Base-by-base conservation (phyloP, 345 rosid species). In the Turnera subulata region DNA sequence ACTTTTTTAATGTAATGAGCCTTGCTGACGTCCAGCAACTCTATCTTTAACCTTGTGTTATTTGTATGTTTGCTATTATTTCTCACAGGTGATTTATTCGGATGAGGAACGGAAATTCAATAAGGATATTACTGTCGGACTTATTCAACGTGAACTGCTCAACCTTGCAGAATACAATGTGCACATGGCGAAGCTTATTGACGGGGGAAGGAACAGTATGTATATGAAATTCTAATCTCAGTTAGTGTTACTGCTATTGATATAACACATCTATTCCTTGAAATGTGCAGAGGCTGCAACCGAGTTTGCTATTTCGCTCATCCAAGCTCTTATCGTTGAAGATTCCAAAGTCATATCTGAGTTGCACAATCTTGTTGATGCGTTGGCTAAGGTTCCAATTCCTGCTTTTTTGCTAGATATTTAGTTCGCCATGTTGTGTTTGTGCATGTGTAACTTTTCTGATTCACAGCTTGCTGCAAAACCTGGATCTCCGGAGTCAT, bases 151-250 rank as follows among this genome's bases (percentile, higher is more conserved):
- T 65, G 97, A 84, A 81, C 74, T 93, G 63, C 85, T 93, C 56
- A 89, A 85, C 72, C 88, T 93, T 57, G 96, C 99, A 0, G 97
- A 93, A 73, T 93, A 89, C 79, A 89, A 89, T 62, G 83, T 84
- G 56, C 95, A 85, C 65, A 87, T 93, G 85, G 94, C 97, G 18
- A 89, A 93, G 67, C 90, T 78, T 70, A 84, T 89, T 56, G 99
- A 93, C 64, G 96, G 97, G 39, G 99, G 99, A 69, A 81, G 86
- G 72, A 84, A 93, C 65, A 93, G 99, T 89, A 85, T 35, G 94
- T 76, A 44, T 32, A 47, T 13, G 26, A 24, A 54, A 54, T 43
- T 48, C 60, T 52, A 11, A 40, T 24, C 0, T 46, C 26, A n/a
- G n/a, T 60, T 29, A 7, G 2, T 26, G 9, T 1, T 22, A 21